These are phyloP conservation scores for Hymenoscyphus albidus DNA, from an alignment of 2,329 filamentous ascomycete species.

Conservation along the genomic window DNA sequence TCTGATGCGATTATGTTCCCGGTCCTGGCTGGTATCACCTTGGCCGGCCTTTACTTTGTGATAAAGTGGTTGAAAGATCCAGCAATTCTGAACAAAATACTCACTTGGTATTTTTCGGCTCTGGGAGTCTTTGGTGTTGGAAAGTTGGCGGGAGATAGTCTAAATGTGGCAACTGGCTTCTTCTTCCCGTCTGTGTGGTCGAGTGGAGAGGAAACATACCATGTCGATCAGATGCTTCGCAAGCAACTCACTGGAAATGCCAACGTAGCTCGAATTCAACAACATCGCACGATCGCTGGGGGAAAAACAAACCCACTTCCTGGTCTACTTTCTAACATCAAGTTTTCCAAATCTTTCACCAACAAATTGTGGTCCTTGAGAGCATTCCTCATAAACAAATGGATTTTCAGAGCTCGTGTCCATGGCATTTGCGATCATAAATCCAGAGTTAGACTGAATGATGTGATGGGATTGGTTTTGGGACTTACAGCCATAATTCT, in stretches of 20 bases:
- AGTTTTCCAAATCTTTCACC: constrained; percentile 28
- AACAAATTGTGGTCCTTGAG: constrained; percentile 48
- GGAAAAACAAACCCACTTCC: constrained; percentile 40
- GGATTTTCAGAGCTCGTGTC: constrained; percentile 39
- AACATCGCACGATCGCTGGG: constrained; percentile 18
- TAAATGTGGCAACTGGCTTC: constrained; percentile 62
- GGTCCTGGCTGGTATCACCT: constrained; percentile 66
- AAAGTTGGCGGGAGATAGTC: constrained; percentile 67
- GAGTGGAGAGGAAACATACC: constrained; percentile 47
- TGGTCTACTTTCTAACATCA: constrained; percentile 37
- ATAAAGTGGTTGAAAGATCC: constrained; percentile 87
- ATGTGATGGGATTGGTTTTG: constrained; percentile 29
- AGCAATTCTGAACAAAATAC: constrained; percentile 72
- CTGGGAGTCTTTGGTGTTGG: constrained; percentile 75
- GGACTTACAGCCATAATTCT: constrained; percentile 27
- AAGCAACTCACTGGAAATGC: constrained; percentile 22
- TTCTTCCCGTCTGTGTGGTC: constrained; percentile 71
- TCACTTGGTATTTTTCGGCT: constrained; percentile 78
- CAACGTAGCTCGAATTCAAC: constrained; percentile 14
- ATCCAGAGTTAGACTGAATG: constrained; percentile 25
- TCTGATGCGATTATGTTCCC: constrained; percentile 84
- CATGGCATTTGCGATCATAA: constrained; percentile 26
- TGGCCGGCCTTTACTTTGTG: constrained; percentile 77
- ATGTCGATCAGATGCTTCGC: constrained; percentile 37
- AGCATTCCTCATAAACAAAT: constrained; percentile 47